Percentiles rank a stretch among this genome's conserved stretches.
phyloP scores from a whole-genome alignment of 352 stramenopile species.

The Phytophthora chlamydospora region DNA sequence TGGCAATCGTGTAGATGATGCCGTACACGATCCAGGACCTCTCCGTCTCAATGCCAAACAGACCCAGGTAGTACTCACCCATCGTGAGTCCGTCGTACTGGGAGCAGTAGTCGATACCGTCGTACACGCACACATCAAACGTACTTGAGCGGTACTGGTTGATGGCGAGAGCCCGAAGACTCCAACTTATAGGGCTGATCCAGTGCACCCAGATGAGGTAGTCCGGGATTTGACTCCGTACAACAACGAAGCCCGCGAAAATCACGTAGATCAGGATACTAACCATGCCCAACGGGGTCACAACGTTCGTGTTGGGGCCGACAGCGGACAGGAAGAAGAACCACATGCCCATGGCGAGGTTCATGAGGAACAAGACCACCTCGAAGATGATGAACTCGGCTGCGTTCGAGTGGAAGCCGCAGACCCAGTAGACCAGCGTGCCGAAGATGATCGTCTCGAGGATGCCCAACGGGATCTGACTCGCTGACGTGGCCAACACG shows the following conservation, averaged over 20 bases:
- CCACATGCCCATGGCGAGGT: too few relatives aligned
- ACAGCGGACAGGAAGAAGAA: constrained; percentile 33
- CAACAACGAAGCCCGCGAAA: constrained; percentile 55
- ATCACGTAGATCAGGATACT: constrained; percentile 51
- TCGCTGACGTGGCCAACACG: too few relatives aligned
- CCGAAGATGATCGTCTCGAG: constrained; percentile 71
- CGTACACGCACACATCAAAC: constrained; percentile 37
- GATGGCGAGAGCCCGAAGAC: constrained; percentile 38
- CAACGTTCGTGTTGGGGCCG: constrained; percentile 34
- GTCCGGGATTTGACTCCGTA: constrained; percentile 46
- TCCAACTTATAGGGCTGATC: constrained; percentile 63
- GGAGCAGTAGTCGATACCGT: constrained; percentile 40
- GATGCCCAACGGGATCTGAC: too few relatives aligned
- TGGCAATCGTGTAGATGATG: constrained; percentile 37
- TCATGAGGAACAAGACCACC: constrained; percentile 28
- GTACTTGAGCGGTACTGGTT: constrained; percentile 45
- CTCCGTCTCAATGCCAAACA: constrained; percentile 47
- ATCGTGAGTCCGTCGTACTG: constrained; percentile 29
- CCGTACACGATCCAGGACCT: constrained; percentile 39
- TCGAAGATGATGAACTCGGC: constrained; percentile 38
- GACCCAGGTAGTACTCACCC: constrained; percentile 37
- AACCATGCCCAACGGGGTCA: constrained; percentile 44
- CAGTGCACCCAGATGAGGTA: constrained; percentile 61
- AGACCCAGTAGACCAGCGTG: constrained; percentile 69
- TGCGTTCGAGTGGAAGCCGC: constrained; percentile 37